Conservation (phyloP, 2,329 filamentous ascomycete species). For the Sodiomyces alkalinus region DNA sequence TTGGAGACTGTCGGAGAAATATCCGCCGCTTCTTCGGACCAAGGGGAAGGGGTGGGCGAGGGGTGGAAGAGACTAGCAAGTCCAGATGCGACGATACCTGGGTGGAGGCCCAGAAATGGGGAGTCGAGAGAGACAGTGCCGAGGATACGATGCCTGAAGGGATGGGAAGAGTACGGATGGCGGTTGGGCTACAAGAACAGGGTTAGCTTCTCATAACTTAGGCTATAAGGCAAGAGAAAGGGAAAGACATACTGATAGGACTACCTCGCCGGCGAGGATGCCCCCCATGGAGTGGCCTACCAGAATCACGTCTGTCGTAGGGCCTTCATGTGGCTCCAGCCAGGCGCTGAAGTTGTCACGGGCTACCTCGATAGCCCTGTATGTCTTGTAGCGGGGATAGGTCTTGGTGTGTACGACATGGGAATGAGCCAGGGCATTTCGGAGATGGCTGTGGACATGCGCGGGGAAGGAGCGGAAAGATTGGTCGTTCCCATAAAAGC, state of each 20-base stretch:
- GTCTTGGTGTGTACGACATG: constrained; percentile 79
- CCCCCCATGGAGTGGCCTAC: constrained; percentile 87
- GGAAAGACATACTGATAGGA: constrained; percentile 37
- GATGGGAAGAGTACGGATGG: constrained; percentile 17
- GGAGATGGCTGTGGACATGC: constrained; percentile 66
- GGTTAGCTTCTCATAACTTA: constrained; percentile 1
- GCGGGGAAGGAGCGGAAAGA: constrained; percentile 81
- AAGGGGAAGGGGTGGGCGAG: constrained; percentile 16
- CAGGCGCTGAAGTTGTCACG: constrained; percentile 73
- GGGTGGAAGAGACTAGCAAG: constrained; percentile 60
- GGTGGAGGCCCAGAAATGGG: constrained; percentile 78
- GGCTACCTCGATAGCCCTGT: constrained; percentile 55
- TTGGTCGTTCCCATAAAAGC: constrained; percentile 77
- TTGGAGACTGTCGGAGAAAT: constrained; percentile 6
- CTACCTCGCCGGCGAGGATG: constrained; percentile 65
- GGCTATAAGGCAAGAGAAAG: neutral
- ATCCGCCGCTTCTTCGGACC: constrained; percentile 8
- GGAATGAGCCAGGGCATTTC: constrained; percentile 48
- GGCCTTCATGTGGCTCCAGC: constrained; percentile 62
- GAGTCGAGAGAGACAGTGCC: constrained; percentile 74
- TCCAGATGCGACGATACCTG: constrained; percentile 70
- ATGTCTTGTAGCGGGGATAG: constrained; percentile 67
- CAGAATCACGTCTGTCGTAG: constrained; percentile 63
- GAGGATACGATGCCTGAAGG: constrained; percentile 59
- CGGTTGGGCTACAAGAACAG: constrained; percentile 16